These are phyloP conservation scores for Cinchona pubescens DNA, from an alignment of 257 asterid species.

Conservation along the genomic window DNA sequence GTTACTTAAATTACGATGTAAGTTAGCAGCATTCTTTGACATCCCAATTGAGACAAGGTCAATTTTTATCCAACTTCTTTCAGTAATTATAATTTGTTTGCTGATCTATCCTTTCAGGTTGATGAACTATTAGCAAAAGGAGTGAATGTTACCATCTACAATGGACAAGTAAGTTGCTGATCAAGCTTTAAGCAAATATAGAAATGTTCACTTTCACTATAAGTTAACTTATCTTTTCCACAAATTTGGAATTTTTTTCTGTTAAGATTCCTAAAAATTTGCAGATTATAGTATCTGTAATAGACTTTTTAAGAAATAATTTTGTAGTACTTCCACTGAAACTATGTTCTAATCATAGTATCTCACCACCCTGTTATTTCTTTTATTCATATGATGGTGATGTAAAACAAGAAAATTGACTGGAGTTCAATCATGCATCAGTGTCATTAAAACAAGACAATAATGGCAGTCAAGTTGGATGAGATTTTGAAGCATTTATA, in stretches of 20 bases:
- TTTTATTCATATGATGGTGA: background rate
- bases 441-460: background rate
- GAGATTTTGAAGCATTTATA: too few relatives aligned
- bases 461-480: background rate
- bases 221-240: background rate
- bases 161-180: constrained; percentile 71
- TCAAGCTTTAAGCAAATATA: constrained; percentile 5
- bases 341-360: background rate
- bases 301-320: background rate
- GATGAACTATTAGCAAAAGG: constrained; percentile 79
- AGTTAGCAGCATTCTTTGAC: background rate
- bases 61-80: background rate
- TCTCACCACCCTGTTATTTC: background rate
- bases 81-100: background rate
- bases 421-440: background rate
- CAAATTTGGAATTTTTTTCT: background rate
- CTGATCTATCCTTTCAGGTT: constrained; percentile 46
- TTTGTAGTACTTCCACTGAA: background rate
- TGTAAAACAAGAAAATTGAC: too few relatives aligned
- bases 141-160: constrained; percentile 70
- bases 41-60: background rate
- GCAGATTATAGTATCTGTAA: background rate
- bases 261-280: background rate
- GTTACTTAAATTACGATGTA: background rate
- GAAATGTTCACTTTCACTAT: background rate